phyloP scores from a whole-genome alignment of 2,329 filamentous ascomycete genomes.

The Ustulina deusta region DNA sequence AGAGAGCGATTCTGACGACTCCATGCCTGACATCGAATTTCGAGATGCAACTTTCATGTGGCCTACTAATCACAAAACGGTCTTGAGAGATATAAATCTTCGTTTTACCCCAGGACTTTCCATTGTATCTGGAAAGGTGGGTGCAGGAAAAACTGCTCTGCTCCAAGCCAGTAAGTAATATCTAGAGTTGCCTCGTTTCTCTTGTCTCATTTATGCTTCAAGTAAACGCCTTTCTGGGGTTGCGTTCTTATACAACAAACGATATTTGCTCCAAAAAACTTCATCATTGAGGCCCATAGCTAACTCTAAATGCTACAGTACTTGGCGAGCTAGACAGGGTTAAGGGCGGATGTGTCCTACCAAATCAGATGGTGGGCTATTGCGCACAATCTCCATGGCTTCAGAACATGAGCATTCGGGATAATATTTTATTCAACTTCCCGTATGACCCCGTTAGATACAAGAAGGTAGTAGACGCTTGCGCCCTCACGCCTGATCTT shows the following conservation, averaged over 20 bases:
- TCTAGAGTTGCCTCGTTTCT: not conserved
- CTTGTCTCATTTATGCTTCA: not conserved
- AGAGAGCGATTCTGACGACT: constrained; percentile 56
- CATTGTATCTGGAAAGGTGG: constrained; percentile 69
- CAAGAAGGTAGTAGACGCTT: constrained; percentile 70
- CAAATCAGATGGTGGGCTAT: constrained; percentile 65
- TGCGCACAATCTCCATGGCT: constrained; percentile 73
- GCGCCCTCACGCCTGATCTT: constrained; percentile 68
- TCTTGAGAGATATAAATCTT: constrained; percentile 62
- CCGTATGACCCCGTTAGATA: constrained; percentile 67
- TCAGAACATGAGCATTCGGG: constrained; percentile 73
- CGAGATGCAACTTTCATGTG: constrained; percentile 79
- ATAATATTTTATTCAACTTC: constrained; percentile 74
- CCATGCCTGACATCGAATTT: constrained; percentile 63
- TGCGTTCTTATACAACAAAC: not conserved
- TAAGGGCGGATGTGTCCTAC: constrained; percentile 61
- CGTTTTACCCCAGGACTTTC: constrained; percentile 64
- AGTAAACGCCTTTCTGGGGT: not conserved
- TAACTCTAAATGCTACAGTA: constrained; percentile 45
- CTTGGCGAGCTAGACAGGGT: constrained; percentile 75
- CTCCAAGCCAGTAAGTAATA: constrained; percentile 59
- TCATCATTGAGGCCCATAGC: not conserved
- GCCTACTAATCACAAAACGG: constrained; percentile 72
- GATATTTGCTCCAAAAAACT: not conserved
- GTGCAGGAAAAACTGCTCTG: constrained; percentile 71